Conservation (phyloP, 257 asterid species). For the Nicotiana obtusifolia region DNA sequence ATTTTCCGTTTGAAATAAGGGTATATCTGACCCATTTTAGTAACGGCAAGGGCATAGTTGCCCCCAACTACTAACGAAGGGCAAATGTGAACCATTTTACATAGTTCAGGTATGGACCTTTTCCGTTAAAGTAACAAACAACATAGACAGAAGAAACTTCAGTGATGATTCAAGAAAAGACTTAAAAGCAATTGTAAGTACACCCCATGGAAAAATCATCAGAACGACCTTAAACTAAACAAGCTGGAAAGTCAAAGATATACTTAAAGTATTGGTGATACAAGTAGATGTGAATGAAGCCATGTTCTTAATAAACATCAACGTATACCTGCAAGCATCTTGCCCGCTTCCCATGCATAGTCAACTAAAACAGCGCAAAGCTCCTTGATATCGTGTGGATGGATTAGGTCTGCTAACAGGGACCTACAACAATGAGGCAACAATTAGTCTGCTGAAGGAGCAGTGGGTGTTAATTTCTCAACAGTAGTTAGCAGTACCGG, state of each 20-base stretch:
- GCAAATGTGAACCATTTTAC: too few species aligned
- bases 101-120: too few species aligned
- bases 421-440: conserved; percentile 22
- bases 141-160: not conserved
- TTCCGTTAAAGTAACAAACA: not conserved
- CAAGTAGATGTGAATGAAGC: not conserved
- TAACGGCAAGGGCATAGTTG: too few species aligned
- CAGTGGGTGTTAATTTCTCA: not conserved
- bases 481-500: conserved; percentile 18
- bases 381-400: conserved; percentile 24
- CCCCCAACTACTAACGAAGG: too few species aligned
- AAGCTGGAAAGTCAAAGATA: not conserved
- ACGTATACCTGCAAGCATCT: conserved; percentile 23
- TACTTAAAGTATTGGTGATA: not conserved
- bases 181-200: not conserved
- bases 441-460: conserved; percentile 8
- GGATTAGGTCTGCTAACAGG: conserved; percentile 26
- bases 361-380: conserved; percentile 24
- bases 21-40: too few species aligned
- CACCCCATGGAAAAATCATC: not conserved
- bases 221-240: not conserved
- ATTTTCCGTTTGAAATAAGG: too few species aligned
- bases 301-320: not conserved
- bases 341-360: conserved; percentile 22
- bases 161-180: not conserved